Base-by-base conservation (phyloP, 2,329 filamentous ascomycete genomes). In the Aspergillus awamori region DNA sequence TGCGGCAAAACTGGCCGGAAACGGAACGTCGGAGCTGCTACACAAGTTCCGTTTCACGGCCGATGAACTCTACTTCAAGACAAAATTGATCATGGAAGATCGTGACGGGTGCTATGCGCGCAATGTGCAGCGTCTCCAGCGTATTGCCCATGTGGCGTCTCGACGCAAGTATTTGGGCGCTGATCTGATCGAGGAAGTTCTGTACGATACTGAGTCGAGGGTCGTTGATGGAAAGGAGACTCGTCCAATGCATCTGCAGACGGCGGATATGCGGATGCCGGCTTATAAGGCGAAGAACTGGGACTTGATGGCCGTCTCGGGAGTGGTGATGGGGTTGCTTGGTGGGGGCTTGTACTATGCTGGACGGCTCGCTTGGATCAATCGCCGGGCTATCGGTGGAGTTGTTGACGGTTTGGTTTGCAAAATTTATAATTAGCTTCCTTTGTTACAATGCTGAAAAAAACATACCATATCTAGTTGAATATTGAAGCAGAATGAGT, bases 221-320 rank as follows among this genome's bases (percentile, higher is more conserved):
- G 53, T 64, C 1, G 38, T 36, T 15, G 57, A 64, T n/a, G 64
- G 63, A 5, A 39, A 55, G 38, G 64, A 64, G 56, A 48, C 69
- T 2, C 66, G 70, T 1, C 76, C 77, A 1, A 80, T 80, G 75
- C 79, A 82, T 61, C 67, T 81, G 10, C 76, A 81, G 66, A 81
- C 79, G 2, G 78, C 79, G 0, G 78, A 81, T 61, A 71, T 41
- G 36, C 33, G 17, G 15, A 53, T n/a, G 36, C 20, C 20, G 22
- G 3, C 10, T 17, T 53, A 24, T n/a, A 41, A 26, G 33, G 49
- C 20, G 28, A 17, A 30, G 36, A 53, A 52, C 5, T 41, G 22
- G 5, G 22, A 48, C 20, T 24, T 26, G 45, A 48, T 22, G 22
- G 20, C 20, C 7, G 22, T 28, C 13, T 47, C 43, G 8, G 20